These are phyloP conservation scores for Stephanocyclus meneghinianus DNA, from an alignment of 352 stramenopile species.

Conservation along the genomic window DNA sequence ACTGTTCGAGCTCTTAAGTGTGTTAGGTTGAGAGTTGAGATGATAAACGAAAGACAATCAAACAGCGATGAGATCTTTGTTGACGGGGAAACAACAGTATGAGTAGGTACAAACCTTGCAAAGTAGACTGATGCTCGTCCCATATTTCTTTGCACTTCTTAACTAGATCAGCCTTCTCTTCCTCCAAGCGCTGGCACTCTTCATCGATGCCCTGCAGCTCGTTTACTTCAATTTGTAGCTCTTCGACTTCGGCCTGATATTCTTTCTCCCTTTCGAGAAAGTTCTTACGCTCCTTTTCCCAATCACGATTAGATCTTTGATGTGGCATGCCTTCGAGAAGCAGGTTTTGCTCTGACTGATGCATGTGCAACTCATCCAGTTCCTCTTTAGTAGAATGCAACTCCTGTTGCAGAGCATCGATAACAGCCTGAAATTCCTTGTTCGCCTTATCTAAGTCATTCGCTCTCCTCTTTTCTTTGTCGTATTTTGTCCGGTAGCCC, in stretches of 20 bases:
- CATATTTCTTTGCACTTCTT: slow-evolving; percentile 4
- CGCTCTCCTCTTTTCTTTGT: slow-evolving; percentile 22
- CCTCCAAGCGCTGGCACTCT: slow-evolving; percentile 3
- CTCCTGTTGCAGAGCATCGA: slow-evolving; percentile 12
- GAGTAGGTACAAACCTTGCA: background rate
- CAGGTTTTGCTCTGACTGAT: background rate
- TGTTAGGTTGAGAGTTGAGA: background rate
- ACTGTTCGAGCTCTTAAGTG: slow-evolving; percentile 1
- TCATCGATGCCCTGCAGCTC: background rate
- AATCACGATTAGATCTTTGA: background rate
- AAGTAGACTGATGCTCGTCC: slow-evolving; percentile 4
- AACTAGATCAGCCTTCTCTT: background rate
- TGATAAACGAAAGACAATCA: too few relatives aligned
- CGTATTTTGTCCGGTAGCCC: slow-evolving; percentile 27
- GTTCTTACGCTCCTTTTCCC: background rate
- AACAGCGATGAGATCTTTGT: background rate
- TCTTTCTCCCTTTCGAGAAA: slow-evolving; percentile 1
- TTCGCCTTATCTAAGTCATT: slow-evolving; percentile 20
- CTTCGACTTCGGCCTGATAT: background rate
- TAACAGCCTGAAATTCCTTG: slow-evolving; percentile 9
- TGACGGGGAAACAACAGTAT: background rate
- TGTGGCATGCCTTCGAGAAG: background rate
- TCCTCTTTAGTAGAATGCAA: slow-evolving; percentile 13
- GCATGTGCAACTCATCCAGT: slow-evolving; percentile 11
- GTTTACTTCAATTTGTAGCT: slow-evolving; percentile 7